These are phyloP conservation scores for Conticribra guillardii DNA, from an alignment of 108 stramenopile genomes.

Conservation along the genomic window DNA sequence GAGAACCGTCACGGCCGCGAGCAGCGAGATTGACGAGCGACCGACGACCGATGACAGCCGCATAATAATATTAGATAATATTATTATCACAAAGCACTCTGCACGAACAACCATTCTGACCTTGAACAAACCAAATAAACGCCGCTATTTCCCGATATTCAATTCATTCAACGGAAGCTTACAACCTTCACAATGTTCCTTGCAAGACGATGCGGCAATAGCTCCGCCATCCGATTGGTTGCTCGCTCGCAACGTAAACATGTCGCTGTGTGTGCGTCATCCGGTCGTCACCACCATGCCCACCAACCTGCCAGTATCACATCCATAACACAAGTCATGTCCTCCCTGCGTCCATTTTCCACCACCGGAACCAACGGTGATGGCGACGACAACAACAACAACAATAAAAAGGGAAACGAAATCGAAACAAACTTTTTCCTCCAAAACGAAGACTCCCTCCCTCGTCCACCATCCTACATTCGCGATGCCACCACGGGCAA, in stretches of 20 bases:
- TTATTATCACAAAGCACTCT: no score
- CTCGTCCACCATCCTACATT: constrained; percentile 68
- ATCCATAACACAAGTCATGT: not conserved
- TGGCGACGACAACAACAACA: constrained; percentile 7
- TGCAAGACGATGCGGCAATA: not conserved
- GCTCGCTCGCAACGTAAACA: not conserved
- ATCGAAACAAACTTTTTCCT: constrained; percentile 30
- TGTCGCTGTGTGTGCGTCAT: not conserved
- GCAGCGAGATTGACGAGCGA: no score
- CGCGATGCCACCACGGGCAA: constrained; percentile 82
- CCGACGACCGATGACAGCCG: no score
- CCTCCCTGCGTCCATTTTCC: not conserved
- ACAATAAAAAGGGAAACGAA: no score
- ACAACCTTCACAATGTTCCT: not conserved
- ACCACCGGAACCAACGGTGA: constrained; percentile 2
- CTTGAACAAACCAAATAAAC: no score
- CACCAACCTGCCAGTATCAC: not conserved
- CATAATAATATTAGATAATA: no score
- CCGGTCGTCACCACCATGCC: not conserved
- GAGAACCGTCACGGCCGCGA: no score
- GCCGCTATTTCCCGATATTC: no score
- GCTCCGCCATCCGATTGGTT: not conserved
- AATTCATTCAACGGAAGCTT: not conserved
- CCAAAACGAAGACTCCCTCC: constrained; percentile 18
- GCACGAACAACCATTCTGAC: no score